Evolutionary conservation across 2,329 filamentous ascomycete genomes (phyloP), one percentile per base, ranked within the genome.

Genomic region (Colletotrichum acutatum): DNA sequence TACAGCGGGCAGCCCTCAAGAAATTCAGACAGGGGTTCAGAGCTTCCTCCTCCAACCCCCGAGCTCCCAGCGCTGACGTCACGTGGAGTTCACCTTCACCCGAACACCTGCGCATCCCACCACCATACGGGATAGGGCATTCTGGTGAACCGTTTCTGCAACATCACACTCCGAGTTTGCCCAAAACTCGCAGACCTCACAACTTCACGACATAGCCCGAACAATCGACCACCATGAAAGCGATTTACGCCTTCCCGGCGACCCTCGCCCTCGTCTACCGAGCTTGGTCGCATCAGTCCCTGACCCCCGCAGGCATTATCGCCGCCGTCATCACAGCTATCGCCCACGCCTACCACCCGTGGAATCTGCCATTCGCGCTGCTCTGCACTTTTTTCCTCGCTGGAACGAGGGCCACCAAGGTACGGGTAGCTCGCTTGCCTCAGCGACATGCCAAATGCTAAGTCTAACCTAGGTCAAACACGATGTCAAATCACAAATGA

Each of bases 291-390:
- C 91, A 91, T 77, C 92, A 94, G 68, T 95, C 93, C 28, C 88
- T 99, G 26, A 76, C 80, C 52, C 73, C 76, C 19, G 76, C 79
- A 24, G 74, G 78, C 30, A 78, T 77, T 28, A 77, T 77, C 37
- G 78, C 78, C 8, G 78, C 79, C 53, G 78, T 79, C 32, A 76
- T 80, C 30, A 81, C 80, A 12, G 80, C 78, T n/a, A 81, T 78
- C 28, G 80, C 77, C 34, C 97, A 99, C 82, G 95, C 95, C 19
- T 84, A 95, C n/a, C 95, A 98, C 82, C 96, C 96, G 4, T 98
- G 95, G 92, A 94, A 94, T 73, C 86, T 95, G n/a, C 95, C 95
- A n/a, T 97, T 98, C 83, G 89, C 89, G 32, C 87, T 98, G 12
- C 87, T 98, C 2, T 89, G 90, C 62, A 89, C 95, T 46, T 98